These are phyloP conservation scores for Talaromyces sp. DNA, from an alignment of 2,329 filamentous ascomycete species.

Conservation along the genomic window DNA sequence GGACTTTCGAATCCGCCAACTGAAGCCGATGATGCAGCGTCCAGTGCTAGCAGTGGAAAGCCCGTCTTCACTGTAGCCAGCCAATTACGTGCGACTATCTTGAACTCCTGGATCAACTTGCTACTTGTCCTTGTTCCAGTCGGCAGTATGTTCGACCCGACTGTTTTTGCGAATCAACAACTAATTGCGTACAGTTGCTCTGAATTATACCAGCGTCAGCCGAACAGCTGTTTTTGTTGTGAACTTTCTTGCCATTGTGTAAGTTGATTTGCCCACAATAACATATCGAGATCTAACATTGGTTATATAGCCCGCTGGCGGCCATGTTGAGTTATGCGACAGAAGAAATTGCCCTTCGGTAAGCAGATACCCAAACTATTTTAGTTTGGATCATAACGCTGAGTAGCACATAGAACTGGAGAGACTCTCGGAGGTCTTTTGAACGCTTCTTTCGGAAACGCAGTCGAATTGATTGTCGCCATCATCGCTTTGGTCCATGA, in stretches of 20 bases:
- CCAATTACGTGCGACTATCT: slow-evolving; percentile 62
- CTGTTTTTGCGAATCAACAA: slow-evolving; percentile 15
- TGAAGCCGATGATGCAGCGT: slow-evolving; percentile 14
- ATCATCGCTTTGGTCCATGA: slow-evolving; percentile 73
- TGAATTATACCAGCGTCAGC: slow-evolving; percentile 62
- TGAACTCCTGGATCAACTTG: slow-evolving; percentile 84
- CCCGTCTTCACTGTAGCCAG: slow-evolving; percentile 38
- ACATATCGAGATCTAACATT: not conserved
- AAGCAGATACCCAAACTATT: slow-evolving; percentile 28
- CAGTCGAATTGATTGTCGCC: slow-evolving; percentile 83
- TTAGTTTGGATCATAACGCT: not conserved
- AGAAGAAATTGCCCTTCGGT: slow-evolving; percentile 70
- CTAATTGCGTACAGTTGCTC: slow-evolving; percentile 48
- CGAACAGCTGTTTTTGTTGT: slow-evolving; percentile 72
- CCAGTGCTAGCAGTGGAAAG: slow-evolving; percentile 23
- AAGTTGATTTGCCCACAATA: slow-evolving; percentile 13
- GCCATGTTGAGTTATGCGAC: slow-evolving; percentile 84
- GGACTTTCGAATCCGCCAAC: slow-evolving; percentile 22
- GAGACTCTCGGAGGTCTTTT: slow-evolving; percentile 84
- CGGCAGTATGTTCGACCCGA: slow-evolving; percentile 50
- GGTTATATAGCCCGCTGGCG: slow-evolving; percentile 60
- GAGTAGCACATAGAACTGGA: slow-evolving; percentile 55
- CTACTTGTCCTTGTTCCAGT: slow-evolving; percentile 73
- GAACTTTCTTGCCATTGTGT: slow-evolving; percentile 89
- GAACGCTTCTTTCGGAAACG: slow-evolving; percentile 88